phyloP scores from a whole-genome alignment of 495 filamentous ascomycete genomes.

The Lasiosphaeria hispida region DNA sequence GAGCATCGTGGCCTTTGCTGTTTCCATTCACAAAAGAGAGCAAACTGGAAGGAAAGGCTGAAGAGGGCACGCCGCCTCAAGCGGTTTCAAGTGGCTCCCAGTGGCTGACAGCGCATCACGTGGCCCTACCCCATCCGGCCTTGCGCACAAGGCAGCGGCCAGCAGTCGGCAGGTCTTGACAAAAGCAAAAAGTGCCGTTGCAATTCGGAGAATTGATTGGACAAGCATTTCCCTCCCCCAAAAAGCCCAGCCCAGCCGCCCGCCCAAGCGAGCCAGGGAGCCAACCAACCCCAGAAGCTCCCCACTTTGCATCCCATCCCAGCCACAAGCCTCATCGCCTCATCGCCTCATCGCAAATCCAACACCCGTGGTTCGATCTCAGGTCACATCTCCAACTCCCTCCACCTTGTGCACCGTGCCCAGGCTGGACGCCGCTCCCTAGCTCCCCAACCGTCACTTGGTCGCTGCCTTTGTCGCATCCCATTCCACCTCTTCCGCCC shows the following conservation, averaged over 20 bases:
- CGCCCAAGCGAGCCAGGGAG: not conserved
- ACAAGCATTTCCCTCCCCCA: conserved; percentile 16
- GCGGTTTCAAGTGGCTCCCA: not conserved
- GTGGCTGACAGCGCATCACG: conserved; percentile 3
- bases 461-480: too few relatives aligned
- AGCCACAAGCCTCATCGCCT: conserved; percentile 1
- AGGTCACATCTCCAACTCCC: not conserved
- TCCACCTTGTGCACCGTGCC: not conserved
- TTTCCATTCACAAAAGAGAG: too few relatives aligned
- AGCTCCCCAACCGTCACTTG: too few relatives aligned
- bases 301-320: conserved; percentile 1
- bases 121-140: conserved; percentile 5
- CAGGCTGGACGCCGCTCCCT: too few relatives aligned
- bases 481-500: not conserved
- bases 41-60: not conserved
- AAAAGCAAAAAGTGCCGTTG: conserved; percentile 13
- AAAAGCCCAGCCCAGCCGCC: conserved; percentile 13
- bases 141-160: not conserved
- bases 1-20: too few relatives aligned
- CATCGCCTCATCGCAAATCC: conserved; percentile 7
- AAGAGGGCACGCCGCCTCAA: not conserved
- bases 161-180: not conserved
- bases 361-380: not conserved
- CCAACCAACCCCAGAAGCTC: not conserved
- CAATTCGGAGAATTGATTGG: conserved; percentile 35